Conservation (phyloP, 2,329 filamentous ascomycete genomes). For the Sarocladium brachiariae region DNA sequence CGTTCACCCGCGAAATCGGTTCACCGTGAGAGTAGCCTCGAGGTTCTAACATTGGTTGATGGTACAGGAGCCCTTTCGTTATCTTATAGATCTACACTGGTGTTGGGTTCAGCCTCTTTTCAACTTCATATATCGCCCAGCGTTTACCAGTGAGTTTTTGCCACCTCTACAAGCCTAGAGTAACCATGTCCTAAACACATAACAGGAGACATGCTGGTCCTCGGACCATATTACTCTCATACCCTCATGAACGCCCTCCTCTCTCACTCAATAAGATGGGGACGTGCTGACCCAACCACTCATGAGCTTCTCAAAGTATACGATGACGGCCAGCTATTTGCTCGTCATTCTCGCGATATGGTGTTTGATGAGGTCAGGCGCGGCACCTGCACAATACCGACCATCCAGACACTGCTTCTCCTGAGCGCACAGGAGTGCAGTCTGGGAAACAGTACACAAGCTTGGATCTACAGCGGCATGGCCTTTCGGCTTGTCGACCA, state of each 20-base stretch:
- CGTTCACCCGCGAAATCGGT: background rate
- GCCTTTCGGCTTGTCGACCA: conserved; percentile 44
- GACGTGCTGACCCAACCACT: conserved; percentile 43
- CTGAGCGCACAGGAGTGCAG: conserved; percentile 55
- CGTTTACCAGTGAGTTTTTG: conserved; percentile 46
- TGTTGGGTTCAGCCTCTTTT: conserved; percentile 59
- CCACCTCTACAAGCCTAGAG: too few species aligned
- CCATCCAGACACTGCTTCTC: conserved; percentile 52
- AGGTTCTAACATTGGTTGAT: background rate
- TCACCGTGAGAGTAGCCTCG: conserved; percentile 11
- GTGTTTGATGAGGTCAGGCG: conserved; percentile 45
- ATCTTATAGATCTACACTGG: conserved; percentile 55
- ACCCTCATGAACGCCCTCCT: conserved; percentile 42
- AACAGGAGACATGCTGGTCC: conserved; percentile 44
- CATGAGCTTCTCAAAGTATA: conserved; percentile 45
- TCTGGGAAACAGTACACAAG: conserved; percentile 50
- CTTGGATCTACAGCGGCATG: conserved; percentile 46
- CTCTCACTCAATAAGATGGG: conserved; percentile 54
- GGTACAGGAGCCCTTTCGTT: conserved; percentile 48
- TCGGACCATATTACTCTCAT: conserved; percentile 43
- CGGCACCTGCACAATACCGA: conserved; percentile 47
- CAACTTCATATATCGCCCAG: conserved; percentile 54
- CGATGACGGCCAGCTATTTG: conserved; percentile 47
- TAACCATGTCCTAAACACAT: too few species aligned
- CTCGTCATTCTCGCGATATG: conserved; percentile 44